Base-by-base conservation (phyloP, 345 rosid genomes). In the Citrus reticulata region DNA sequence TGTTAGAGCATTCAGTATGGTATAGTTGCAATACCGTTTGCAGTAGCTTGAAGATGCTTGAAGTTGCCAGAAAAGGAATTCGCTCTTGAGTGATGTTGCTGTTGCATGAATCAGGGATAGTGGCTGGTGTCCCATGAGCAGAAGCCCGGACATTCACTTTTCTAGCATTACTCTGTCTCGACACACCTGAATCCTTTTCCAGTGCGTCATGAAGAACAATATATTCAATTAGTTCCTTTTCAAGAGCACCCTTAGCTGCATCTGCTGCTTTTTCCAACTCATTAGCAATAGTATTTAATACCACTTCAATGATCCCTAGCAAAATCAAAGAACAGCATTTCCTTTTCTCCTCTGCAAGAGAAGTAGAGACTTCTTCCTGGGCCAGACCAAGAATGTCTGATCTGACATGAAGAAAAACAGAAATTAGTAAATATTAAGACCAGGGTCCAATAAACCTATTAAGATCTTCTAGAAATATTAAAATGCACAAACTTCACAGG, bases 31-130 rank as follows among this genome's bases (percentile, higher is more conserved):
- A 75, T 0, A 75, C 77, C 73, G 76, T 78, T 74, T 83, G 85
- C 83, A 91, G 79, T 54, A 92, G 74, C 86, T 90, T 92, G 80
- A 80, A 83, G 74, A 94, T 86, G 80, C 90, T 92, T 83, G 97
- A 90, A 81, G 94, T 90, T 77, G 94, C 75, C 87, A 93, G 83
- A 83, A 89, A 91, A 54, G 89, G 82, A 66, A 82, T 80, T 74
- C 42, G 83, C 70, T 88, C 91, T 70, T 83, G 90, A 68, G 70
- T 69, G 65, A 81, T 75, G 68, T 72, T 80, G 71, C 57, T 54
- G 80, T 78, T 81, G 75, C 88, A 81, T 42, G 83, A 79, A 67
- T 84, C 87, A 74, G 51, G 42, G 61, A 78, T 82, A 65, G 74
- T 81, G 24, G 58, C 22, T 54, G 83, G 79, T 55, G 71, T 74